Conservation (phyloP, 495 filamentous ascomycete genomes). For the Xylaria scruposa region DNA sequence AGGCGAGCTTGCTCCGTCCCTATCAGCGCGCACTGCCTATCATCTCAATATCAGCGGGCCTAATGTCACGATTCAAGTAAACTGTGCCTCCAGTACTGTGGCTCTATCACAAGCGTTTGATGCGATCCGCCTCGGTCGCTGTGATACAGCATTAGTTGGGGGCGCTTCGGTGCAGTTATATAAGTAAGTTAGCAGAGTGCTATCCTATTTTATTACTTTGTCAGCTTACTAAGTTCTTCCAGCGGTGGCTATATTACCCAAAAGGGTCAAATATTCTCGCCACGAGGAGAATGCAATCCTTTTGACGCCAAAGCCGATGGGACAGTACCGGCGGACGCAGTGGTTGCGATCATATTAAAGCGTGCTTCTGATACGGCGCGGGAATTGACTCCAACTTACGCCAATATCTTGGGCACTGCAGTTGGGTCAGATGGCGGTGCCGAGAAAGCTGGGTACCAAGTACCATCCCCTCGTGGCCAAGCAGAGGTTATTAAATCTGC, state of each 20-base stretch:
- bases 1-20: background rate
- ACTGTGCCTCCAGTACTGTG: slow-evolving; percentile 9
- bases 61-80: background rate
- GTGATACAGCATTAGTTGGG: background rate
- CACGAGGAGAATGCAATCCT: slow-evolving; percentile 1
- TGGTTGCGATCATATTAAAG: background rate
- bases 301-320: slow-evolving; percentile 8
- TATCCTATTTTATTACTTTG: background rate
- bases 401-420: slow-evolving; percentile 3
- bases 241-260: slow-evolving; percentile 8
- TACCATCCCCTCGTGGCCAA: slow-evolving; percentile 1
- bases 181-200: background rate
- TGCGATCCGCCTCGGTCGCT: background rate
- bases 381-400: background rate
- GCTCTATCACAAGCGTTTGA: slow-evolving; percentile 1
- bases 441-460: slow-evolving; percentile 8
- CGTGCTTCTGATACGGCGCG: background rate
- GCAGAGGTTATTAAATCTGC: slow-evolving; percentile 7
- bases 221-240: background rate
- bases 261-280: slow-evolving; percentile 3
- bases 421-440: slow-evolving; percentile 3
- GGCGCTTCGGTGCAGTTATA: slow-evolving; percentile 4
- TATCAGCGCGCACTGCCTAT: slow-evolving; percentile 1
- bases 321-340: background rate
- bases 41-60: slow-evolving; percentile 3